Evolutionary conservation across 1,284 basidiomycete species (phyloP).

Genomic region (Vanrija sp.): DNA sequence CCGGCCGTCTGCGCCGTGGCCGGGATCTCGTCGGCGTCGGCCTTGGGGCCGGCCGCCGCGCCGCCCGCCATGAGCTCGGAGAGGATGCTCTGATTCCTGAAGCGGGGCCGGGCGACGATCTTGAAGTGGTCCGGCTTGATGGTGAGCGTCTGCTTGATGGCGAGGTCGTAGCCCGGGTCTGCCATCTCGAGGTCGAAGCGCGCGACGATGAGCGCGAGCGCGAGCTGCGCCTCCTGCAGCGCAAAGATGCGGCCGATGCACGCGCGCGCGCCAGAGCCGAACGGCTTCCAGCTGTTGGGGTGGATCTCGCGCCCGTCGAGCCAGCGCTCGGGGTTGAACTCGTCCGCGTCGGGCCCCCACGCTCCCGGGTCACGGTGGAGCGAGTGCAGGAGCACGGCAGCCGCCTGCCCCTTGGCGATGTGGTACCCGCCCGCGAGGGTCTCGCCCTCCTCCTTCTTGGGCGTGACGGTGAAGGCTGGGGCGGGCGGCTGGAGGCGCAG

Average conservation of each 20-base stretch:
- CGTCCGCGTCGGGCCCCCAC: slow-evolving; percentile 55
- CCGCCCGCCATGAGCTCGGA: slow-evolving; percentile 13
- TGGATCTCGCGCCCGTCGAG: slow-evolving; percentile 51
- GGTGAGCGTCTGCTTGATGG: slow-evolving; percentile 53
- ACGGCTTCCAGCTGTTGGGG: slow-evolving; percentile 44
- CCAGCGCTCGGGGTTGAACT: slow-evolving; percentile 52
- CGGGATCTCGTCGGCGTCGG: background rate
- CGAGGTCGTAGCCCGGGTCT: slow-evolving; percentile 52
- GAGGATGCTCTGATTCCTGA: slow-evolving; percentile 16
- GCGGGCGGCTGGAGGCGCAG: slow-evolving; percentile 54
- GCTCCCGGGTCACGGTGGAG: slow-evolving; percentile 53
- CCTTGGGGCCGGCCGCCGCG: background rate
- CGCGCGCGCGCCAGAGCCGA: slow-evolving; percentile 34
- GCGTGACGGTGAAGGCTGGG: slow-evolving; percentile 18
- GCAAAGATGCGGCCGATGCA: slow-evolving; percentile 52
- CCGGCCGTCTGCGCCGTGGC: background rate
- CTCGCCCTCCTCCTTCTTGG: slow-evolving; percentile 9
- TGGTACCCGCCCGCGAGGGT: slow-evolving; percentile 38
- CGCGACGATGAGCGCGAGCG: slow-evolving; percentile 50
- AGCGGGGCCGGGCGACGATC: slow-evolving; percentile 50
- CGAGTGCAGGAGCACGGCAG: slow-evolving; percentile 44
- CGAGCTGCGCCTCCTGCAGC: slow-evolving; percentile 54
- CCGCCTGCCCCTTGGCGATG: slow-evolving; percentile 43
- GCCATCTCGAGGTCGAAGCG: slow-evolving; percentile 53
- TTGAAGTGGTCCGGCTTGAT: slow-evolving; percentile 54